phyloP scores from a whole-genome alignment of 139 green algal species.

The Pleodorina starrii region DNA sequence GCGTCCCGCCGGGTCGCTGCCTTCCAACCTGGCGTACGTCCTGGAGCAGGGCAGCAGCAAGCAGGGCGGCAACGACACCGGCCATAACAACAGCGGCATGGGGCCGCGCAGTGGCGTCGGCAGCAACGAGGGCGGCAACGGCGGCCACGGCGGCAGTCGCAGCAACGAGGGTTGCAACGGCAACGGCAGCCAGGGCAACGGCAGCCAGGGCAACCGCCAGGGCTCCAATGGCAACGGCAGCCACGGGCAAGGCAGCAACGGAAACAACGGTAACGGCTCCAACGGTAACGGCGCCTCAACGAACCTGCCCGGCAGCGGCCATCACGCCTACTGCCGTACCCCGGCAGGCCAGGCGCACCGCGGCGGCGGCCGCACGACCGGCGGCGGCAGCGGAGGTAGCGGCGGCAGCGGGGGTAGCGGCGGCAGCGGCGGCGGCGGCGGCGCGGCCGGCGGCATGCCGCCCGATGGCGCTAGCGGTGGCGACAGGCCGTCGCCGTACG shows the following conservation, averaged over 20 bases:
- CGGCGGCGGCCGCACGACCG: not conserved
- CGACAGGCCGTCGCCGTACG: not conserved
- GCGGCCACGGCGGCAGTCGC: conserved; percentile 17
- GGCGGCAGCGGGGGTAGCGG: not conserved
- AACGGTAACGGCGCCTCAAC: conserved; percentile 47
- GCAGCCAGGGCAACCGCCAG: conserved; percentile 20
- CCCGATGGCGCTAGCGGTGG: conserved; percentile 1
- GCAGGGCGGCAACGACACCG: conserved; percentile 12
- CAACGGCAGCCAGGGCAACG: conserved; percentile 44
- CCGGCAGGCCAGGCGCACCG: not conserved
- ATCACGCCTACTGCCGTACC: conserved; percentile 5
- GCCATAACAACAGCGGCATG: conserved; percentile 13
- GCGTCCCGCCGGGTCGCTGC: conserved; percentile 32
- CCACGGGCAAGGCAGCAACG: conserved; percentile 40
- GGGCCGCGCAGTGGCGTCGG: conserved; percentile 51
- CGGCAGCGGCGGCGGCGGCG: not conserved
- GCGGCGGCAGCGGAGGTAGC: not conserved
- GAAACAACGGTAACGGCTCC: conserved; percentile 41
- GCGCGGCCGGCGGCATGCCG: not conserved
- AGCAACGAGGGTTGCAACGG: conserved; percentile 40
- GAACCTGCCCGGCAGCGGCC: conserved; percentile 26
- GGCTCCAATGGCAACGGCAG: conserved; percentile 24
- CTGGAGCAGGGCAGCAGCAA: conserved; percentile 52
- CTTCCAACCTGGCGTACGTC: not conserved
- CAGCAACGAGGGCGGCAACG: conserved; percentile 50